Evolutionary conservation across 1,139 yeast genomes (phyloP).

Genomic region (Suhomyces bokatorum): DNA sequence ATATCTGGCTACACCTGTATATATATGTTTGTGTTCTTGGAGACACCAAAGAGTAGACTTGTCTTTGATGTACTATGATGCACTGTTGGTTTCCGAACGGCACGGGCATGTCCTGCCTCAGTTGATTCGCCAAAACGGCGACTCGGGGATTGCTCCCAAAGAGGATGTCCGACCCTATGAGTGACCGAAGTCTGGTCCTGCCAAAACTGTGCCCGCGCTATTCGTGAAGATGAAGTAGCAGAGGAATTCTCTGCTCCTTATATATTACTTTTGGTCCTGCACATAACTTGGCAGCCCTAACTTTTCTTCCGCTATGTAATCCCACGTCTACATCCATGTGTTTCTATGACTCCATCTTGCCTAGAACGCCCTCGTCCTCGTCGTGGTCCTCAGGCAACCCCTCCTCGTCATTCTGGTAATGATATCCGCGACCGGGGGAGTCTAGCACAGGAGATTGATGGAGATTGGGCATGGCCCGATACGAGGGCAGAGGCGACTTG

Average conservation of each 20-base stretch:
- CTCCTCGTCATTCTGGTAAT: conserved; percentile 4
- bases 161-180: conserved; percentile 36
- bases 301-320: background rate
- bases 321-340: background rate
- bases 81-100: conserved; percentile 30
- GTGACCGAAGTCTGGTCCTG: conserved; percentile 16
- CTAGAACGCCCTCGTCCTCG: conserved; percentile 24
- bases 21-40: conserved; percentile 50
- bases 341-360: conserved; percentile 22
- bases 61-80: conserved; percentile 54
- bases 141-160: conserved; percentile 37
- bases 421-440: conserved; percentile 7
- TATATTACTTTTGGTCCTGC: conserved; percentile 2
- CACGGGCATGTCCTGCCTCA: conserved; percentile 31
- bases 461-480: conserved; percentile 5
- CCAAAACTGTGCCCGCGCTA: conserved; percentile 18
- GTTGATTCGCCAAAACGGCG: conserved; percentile 48
- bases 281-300: conserved; percentile 2
- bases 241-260: conserved; percentile 6
- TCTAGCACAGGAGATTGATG: conserved; percentile 6
- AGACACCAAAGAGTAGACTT: conserved; percentile 45
- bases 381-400: conserved; percentile 4
- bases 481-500: conserved; percentile 13
- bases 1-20: conserved; percentile 4
- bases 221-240: background rate